Conservation (phyloP, 2,329 filamentous ascomycete species). For the Fusarium chlamydosporum region DNA sequence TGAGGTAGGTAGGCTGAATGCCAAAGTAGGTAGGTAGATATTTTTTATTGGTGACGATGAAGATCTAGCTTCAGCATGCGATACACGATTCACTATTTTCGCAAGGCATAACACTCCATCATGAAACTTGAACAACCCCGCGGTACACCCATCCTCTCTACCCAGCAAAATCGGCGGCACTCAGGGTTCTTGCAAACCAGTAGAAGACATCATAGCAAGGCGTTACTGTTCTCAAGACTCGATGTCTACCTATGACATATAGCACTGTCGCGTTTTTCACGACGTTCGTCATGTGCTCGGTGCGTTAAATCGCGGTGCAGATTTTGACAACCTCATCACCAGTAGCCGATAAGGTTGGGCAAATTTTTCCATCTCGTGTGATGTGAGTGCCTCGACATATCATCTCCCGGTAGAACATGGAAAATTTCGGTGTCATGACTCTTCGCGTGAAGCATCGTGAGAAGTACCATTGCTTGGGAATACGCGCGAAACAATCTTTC, state of each 20-base stretch:
- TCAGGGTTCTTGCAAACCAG: background rate
- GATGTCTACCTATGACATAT: background rate
- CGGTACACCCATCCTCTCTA: background rate
- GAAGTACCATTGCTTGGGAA: background rate
- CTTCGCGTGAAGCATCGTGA: background rate
- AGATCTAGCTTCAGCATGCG: background rate
- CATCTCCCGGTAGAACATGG: background rate
- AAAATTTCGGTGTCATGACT: background rate
- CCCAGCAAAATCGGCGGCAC: background rate
- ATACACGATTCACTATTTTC: background rate
- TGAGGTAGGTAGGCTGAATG: background rate
- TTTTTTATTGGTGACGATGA: background rate
- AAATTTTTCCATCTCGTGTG: background rate
- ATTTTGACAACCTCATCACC: background rate
- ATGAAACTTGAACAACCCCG: slow-evolving; percentile 4
- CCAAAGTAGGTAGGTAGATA: background rate
- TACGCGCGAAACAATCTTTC: no score
- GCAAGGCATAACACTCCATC: background rate
- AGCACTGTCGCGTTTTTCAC: background rate
- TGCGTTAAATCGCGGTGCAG: slow-evolving; percentile 1
- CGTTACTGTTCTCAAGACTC: background rate
- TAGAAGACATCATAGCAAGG: background rate
- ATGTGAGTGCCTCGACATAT: background rate
- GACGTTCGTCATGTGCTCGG: background rate
- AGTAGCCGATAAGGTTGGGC: background rate